These are phyloP conservation scores for Leccinum laetum DNA, from an alignment of 1,284 basidiomycete species.

Conservation along the genomic window DNA sequence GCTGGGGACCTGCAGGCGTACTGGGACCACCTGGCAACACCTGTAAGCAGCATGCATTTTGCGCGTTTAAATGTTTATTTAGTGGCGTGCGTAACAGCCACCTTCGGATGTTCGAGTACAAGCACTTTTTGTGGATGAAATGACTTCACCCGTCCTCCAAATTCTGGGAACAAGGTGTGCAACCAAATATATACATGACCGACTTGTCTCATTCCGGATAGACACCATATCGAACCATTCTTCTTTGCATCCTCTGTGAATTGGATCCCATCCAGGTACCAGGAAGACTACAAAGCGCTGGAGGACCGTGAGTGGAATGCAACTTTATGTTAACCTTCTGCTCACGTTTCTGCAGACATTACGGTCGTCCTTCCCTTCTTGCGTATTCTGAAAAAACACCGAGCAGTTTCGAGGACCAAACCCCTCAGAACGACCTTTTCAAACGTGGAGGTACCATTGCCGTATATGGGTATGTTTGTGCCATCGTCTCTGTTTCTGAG, in stretches of 20 bases:
- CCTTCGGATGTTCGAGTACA: slow-evolving; percentile 38
- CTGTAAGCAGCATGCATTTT: slow-evolving; percentile 19
- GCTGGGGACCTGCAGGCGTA: slow-evolving; percentile 6
- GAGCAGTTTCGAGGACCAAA: slow-evolving; percentile 14
- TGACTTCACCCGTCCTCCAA: slow-evolving; percentile 45
- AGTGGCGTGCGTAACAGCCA: slow-evolving; percentile 26
- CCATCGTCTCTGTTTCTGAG: not conserved
- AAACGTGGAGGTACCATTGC: slow-evolving; percentile 2
- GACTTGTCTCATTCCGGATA: slow-evolving; percentile 10
- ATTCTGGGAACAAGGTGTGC: slow-evolving; percentile 51
- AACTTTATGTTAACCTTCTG: not conserved
- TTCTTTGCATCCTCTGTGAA: slow-evolving; percentile 56
- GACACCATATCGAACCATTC: slow-evolving; percentile 49
- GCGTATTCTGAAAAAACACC: slow-evolving; percentile 31
- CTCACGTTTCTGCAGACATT: slow-evolving; percentile 36
- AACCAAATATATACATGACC: not conserved
- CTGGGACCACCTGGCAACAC: slow-evolving; percentile 19
- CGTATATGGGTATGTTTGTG: slow-evolving; percentile 15
- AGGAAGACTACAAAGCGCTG: slow-evolving; percentile 37
- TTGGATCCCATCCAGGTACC: slow-evolving; percentile 55
- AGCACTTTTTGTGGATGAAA: slow-evolving; percentile 49
- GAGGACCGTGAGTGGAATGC: slow-evolving; percentile 45
- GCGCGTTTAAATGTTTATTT: not conserved
- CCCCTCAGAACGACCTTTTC: slow-evolving; percentile 3
- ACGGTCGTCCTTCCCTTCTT: slow-evolving; percentile 51